A percentile compares a stretch with the other conserved stretches of the same genome.
Conservation (phyloP, 495 filamentous ascomycete species). For the Daldinia grandis region DNA sequence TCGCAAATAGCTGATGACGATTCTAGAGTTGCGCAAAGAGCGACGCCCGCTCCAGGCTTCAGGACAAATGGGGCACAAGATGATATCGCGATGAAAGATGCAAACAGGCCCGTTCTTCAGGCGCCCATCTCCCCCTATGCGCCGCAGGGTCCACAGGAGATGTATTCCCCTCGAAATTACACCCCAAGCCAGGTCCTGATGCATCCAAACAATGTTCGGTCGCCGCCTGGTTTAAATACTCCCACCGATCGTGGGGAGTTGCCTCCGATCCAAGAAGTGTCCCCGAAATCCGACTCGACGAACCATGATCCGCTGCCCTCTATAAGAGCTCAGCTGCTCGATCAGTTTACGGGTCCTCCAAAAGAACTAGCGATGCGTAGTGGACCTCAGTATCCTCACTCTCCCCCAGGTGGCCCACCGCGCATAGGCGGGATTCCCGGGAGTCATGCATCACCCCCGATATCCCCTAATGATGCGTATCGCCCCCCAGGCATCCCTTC, state of each 20-base stretch:
- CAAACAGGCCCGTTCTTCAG: constrained; percentile 42
- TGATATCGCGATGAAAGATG: constrained; percentile 30
- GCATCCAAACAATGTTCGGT: constrained; percentile 44
- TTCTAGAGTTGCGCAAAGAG: constrained; percentile 33
- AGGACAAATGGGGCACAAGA: constrained; percentile 28
- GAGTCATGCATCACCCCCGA: constrained; percentile 51
- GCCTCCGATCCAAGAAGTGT: constrained; percentile 59
- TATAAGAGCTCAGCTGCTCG: constrained; percentile 53
- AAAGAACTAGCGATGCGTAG: constrained; percentile 41
- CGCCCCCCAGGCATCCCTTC: constrained; percentile 45
- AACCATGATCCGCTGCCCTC: constrained; percentile 56
- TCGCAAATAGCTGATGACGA: constrained; percentile 32
- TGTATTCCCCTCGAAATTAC: constrained; percentile 37
- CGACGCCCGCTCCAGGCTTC: constrained; percentile 14
- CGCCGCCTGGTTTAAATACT: constrained; percentile 45
- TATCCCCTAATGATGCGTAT: constrained; percentile 52
- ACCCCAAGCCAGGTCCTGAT: constrained; percentile 42
- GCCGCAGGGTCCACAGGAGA: constrained; percentile 38
- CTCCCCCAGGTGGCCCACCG: constrained; percentile 43
- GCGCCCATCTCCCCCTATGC: constrained; percentile 43
- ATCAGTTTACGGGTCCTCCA: constrained; percentile 46
- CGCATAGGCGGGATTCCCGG: constrained; percentile 41
- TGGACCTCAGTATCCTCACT: constrained; percentile 44
- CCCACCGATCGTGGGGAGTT: constrained; percentile 51
- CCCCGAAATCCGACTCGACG: constrained; percentile 55